Evolutionary conservation across 2,329 filamentous ascomycete genomes (phyloP), one percentile per base, ranked within the genome.

Genomic region (Monosporascus cannonballus): DNA sequence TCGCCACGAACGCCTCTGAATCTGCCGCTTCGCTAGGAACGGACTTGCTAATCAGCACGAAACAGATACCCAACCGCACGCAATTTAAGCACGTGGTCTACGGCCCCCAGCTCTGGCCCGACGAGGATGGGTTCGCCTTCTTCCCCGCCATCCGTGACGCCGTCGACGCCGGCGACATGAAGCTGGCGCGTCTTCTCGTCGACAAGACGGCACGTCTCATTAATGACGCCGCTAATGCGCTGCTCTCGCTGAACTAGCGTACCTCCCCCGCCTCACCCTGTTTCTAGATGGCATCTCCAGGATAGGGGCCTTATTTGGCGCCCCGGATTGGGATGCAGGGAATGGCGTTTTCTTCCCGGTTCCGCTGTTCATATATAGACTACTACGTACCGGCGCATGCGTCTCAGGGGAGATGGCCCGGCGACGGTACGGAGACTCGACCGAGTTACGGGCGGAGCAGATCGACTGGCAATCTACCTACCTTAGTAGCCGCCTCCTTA

Each of bases 81-180:
- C 94, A 97, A 71, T 99, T 91, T 78, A 96, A 95, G 70, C 94
- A 96, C 70, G 80, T 95, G 64, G 74, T 99, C 52, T 96, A 92
- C 67, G 93, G 89, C 2, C 94, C 94, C 0, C 83, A 90, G 64
- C 75, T 83, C 3, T 92, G 90, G 86, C 85, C 85, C 36, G 83
- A 80, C 38, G 81, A 86, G 59, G 80, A 87, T 34, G 80, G 81
- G 52, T 24, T 24, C 22, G 80, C 81, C 0, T 82, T 82, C 56
- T 95, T 95, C 72, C 93, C 93, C 0, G 86, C 86, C n/a, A 87
- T 96, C 52, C 80, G 90, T 52, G 92, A 96, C 64, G 85, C 87
- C 8, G 76, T 96, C 41, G 82, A 88, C 56, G 79, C 76, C 4
- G 80, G 81, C 25, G 82, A 96, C 61, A 92, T 87, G 87, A 74